These are phyloP conservation scores for Paraphaeosphaeria minitans DNA, from an alignment of 2,329 filamentous ascomycete species.

Conservation along the genomic window DNA sequence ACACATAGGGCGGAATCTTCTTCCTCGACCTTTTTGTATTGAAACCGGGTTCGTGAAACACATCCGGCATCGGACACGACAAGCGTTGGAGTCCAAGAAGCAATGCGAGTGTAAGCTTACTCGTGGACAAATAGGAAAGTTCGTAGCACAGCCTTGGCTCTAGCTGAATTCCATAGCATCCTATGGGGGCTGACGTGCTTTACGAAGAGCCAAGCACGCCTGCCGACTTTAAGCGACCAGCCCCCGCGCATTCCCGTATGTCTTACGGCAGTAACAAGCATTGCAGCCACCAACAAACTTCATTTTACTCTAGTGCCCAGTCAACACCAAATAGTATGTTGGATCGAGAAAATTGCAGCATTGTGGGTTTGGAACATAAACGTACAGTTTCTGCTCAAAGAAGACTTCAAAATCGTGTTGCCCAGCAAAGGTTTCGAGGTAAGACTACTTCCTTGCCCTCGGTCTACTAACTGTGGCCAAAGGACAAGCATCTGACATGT, in stretches of 20 bases:
- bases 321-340: neutral
- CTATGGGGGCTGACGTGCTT: too few relatives aligned
- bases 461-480: neutral
- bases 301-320: neutral
- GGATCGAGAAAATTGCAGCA: neutral
- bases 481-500: neutral
- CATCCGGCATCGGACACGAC: too few relatives aligned
- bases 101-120: too few relatives aligned
- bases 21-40: too few relatives aligned
- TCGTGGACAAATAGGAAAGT: too few relatives aligned
- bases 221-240: neutral
- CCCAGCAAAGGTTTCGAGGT: slow-evolving; percentile 1
- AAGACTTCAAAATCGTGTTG: neutral
- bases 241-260: neutral
- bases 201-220: too few relatives aligned
- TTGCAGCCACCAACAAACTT: neutral
- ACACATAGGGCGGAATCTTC: too few relatives aligned
- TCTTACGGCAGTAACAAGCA: neutral
- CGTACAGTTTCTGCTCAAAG: neutral
- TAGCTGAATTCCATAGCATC: too few relatives aligned
- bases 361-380: neutral
- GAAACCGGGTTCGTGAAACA: too few relatives aligned
- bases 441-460: neutral
- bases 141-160: too few relatives aligned
- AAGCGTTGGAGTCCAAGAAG: too few relatives aligned